These are phyloP conservation scores for Sphaerosporella brunnea DNA, from an alignment of 495 filamentous ascomycete genomes.

Conservation along the genomic window DNA sequence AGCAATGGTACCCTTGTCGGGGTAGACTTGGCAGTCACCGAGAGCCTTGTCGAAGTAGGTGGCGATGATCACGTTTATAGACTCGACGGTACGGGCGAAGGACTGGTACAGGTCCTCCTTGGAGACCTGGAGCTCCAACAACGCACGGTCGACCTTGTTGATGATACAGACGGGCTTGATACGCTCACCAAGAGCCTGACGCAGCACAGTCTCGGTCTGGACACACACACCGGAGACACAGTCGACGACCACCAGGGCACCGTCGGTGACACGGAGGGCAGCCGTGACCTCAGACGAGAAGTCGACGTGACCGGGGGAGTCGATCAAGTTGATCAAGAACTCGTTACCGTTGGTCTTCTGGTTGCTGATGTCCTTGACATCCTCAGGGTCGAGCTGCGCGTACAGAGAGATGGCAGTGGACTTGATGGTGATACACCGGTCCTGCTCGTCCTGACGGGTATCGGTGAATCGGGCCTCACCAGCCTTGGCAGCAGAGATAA, in stretches of 20 bases:
- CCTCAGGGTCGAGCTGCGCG: constrained; percentile 67
- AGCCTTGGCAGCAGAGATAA: constrained; percentile 95
- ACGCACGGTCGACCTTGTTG: constrained; percentile 99
- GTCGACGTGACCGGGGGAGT: constrained; percentile 99
- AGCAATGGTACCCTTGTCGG: constrained; percentile 86
- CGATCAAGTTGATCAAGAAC: constrained; percentile 99
- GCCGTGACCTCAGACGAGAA: constrained; percentile 99
- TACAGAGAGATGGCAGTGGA: constrained; percentile 98
- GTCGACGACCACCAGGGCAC: constrained; percentile 98
- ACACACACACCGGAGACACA: constrained; percentile 99
- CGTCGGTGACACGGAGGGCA: constrained; percentile 98
- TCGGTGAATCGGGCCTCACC: constrained; percentile 92
- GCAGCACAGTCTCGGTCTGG: constrained; percentile 98
- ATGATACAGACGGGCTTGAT: constrained; percentile 99
- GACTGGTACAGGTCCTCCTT: constrained; percentile 99
- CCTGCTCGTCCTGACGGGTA: constrained; percentile 93
- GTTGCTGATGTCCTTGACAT: constrained; percentile 82
- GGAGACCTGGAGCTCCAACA: constrained; percentile 91
- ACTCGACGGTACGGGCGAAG: constrained; percentile 97
- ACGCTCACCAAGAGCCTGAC: constrained; percentile 97
- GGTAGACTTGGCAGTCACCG: constrained; percentile 96
- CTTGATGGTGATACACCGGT: constrained; percentile 99
- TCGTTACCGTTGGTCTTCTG: constrained; percentile 75
- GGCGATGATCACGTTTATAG: constrained; percentile 97
- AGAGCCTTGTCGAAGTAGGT: constrained; percentile 96